Percentiles rank a stretch among this genome's conserved stretches.
Evolutionary conservation across 2,329 filamentous ascomycete species (phyloP).

Genomic region (Alternaria solani): DNA sequence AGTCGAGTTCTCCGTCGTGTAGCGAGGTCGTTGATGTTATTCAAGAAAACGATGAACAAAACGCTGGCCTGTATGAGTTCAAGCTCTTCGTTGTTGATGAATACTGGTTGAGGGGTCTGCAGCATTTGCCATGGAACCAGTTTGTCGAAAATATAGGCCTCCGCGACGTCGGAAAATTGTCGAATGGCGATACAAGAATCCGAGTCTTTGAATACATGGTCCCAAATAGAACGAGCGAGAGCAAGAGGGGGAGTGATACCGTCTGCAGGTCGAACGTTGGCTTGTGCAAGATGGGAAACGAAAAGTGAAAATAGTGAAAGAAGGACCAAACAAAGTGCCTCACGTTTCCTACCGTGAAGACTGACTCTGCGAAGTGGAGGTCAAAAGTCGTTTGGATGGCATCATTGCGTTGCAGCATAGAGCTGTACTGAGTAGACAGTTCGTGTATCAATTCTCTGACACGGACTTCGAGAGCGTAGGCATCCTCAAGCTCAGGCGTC

Average conservation of each 20-base stretch:
- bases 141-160: not conserved
- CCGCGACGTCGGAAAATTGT: not conserved
- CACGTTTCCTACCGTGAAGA: not conserved
- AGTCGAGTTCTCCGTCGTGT: not conserved
- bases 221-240: not conserved
- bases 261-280: not conserved
- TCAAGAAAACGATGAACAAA: not conserved
- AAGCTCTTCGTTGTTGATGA: not conserved
- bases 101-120: not conserved
- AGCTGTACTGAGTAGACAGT: not conserved
- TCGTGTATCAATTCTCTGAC: not conserved
- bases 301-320: not conserved
- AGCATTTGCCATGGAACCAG: not conserved
- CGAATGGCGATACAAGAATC: not conserved
- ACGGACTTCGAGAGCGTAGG: not conserved
- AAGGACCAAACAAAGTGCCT: not conserved
- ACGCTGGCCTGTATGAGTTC: not conserved
- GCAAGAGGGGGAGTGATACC: not conserved
- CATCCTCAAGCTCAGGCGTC: not conserved
- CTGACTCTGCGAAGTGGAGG: not conserved
- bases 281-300: not conserved
- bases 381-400: not conserved
- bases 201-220: not conserved
- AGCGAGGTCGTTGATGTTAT: not conserved
- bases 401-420: not conserved